Conservation (phyloP, 305 asterid genomes). For the Salvia sclarea region DNA sequence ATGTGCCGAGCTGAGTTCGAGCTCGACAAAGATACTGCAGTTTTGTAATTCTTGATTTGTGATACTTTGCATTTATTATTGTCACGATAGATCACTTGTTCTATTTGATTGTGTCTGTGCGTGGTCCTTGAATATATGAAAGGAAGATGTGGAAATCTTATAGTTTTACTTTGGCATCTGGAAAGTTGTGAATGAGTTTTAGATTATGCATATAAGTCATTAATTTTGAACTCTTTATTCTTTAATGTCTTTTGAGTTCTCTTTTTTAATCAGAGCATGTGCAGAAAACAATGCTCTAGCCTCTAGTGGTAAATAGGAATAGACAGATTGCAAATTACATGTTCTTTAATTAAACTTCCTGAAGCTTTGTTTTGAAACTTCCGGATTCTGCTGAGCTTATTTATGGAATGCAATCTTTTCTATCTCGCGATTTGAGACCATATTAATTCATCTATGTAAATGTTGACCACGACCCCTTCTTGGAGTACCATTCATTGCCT, state of each 20-base stretch:
- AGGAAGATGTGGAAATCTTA: not conserved
- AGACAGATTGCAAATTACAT: not conserved
- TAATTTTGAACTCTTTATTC: not conserved
- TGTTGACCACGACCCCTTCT: not conserved
- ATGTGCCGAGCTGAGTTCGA: too few species aligned
- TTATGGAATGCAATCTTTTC: not conserved
- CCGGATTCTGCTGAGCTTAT: not conserved
- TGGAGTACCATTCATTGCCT: too few species aligned
- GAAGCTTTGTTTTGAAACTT: not conserved
- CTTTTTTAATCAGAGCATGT: too few species aligned
- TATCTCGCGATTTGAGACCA: not conserved
- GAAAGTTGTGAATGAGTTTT: not conserved
- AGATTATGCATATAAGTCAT: not conserved
- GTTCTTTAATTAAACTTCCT: not conserved
- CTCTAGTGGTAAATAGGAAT: not conserved
- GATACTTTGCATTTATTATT: too few species aligned
- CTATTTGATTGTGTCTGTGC: not conserved
- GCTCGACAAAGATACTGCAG: too few species aligned
- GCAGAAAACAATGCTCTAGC: not conserved
- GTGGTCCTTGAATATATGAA: not conserved
- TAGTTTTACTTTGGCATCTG: not conserved
- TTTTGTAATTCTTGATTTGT: too few species aligned
- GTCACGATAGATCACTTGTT: not conserved
- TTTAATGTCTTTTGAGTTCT: not conserved
- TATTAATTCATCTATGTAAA: not conserved